Evolutionary conservation across 352 stramenopile genomes (phyloP).

Genomic region (Phytophthora idaei): DNA sequence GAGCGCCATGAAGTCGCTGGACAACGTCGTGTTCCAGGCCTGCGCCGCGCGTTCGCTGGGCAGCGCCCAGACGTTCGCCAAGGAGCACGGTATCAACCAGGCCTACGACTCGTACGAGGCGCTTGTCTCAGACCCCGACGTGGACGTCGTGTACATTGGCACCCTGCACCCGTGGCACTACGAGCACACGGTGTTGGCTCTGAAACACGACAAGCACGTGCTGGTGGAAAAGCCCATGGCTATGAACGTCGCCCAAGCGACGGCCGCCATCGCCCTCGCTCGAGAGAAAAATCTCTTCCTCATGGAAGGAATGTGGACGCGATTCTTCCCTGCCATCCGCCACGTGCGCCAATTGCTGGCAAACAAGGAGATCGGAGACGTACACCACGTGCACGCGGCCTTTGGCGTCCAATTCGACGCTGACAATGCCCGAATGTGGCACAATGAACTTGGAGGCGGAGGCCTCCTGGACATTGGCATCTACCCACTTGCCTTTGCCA

Average conservation of each 20-base stretch:
- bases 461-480: slow-evolving; percentile 79
- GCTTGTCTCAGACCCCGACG: slow-evolving; percentile 71
- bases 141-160: slow-evolving; percentile 94
- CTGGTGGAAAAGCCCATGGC: slow-evolving; percentile 94
- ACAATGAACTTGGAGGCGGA: slow-evolving; percentile 73
- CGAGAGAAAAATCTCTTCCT: slow-evolving; percentile 78
- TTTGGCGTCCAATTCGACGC: slow-evolving; percentile 66
- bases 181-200: slow-evolving; percentile 71
- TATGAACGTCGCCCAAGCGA: slow-evolving; percentile 82
- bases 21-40: slow-evolving; percentile 40
- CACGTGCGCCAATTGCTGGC: slow-evolving; percentile 66
- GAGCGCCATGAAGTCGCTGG: slow-evolving; percentile 43
- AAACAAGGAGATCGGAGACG: slow-evolving; percentile 61
- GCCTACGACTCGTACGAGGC: slow-evolving; percentile 89
- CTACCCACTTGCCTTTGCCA: slow-evolving; percentile 76
- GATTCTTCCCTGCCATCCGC: slow-evolving; percentile 81
- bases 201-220: slow-evolving; percentile 90
- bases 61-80: slow-evolving; percentile 54
- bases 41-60: slow-evolving; percentile 59
- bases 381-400: slow-evolving; percentile 72
- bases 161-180: slow-evolving; percentile 90
- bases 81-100: slow-evolving; percentile 32
- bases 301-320: slow-evolving; percentile 88
- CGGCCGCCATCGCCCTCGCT: slow-evolving; percentile 66
- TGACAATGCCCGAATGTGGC: slow-evolving; percentile 63